Base-by-base conservation (phyloP, 257 asterid species). In the Ligustrum vulgare region DNA sequence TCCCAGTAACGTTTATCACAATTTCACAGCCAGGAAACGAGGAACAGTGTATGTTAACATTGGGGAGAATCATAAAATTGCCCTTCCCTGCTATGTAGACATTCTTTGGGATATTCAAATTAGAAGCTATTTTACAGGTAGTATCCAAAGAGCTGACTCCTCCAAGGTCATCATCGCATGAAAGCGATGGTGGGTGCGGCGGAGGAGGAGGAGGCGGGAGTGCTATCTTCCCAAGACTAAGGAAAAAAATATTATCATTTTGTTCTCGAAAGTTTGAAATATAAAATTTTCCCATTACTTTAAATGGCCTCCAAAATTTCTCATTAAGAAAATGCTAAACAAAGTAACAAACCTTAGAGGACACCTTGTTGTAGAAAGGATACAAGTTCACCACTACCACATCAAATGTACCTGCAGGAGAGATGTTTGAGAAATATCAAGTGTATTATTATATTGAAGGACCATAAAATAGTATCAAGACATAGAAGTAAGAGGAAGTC, bases 191-290 rank as follows among this genome's bases (percentile, higher is more conserved):
- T 64, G 98, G 98, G 37, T 89, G 99, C n/a, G 98, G 97, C 75
- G 99, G 99, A 9, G 99, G 98, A 3, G 99, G 98, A 2, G 97
- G 96, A 8, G 99, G 99, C 18, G 99, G n/a, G n/a, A n/a, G 37
- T 12, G 13, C 28, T 28, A 3, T 6, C n/a, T 58, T 60, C 16
- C 58, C 68, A 35, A 37, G 47, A 39, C 47, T 39, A 39, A 39
- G 28, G 8, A n/a, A n/a, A 67, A 67, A 75, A 43, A 25, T 22
- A 33, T 34, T 20, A 22, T 23, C 23, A 22, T 8, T 32, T n/a
- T 64, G 36, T 49, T 71, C 2, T n/a, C n/a, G n/a, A n/a, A n/a
- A n/a, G n/a, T n/a, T 16, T 16, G 20, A 8, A 7, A 36, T 4
- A 49, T 15, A 70, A 15, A 18, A 11, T 47, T 47, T 11, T 12